Base-by-base conservation (phyloP, 192 early-diverging fungal species). In the Gamsiella multidivaricata region DNA sequence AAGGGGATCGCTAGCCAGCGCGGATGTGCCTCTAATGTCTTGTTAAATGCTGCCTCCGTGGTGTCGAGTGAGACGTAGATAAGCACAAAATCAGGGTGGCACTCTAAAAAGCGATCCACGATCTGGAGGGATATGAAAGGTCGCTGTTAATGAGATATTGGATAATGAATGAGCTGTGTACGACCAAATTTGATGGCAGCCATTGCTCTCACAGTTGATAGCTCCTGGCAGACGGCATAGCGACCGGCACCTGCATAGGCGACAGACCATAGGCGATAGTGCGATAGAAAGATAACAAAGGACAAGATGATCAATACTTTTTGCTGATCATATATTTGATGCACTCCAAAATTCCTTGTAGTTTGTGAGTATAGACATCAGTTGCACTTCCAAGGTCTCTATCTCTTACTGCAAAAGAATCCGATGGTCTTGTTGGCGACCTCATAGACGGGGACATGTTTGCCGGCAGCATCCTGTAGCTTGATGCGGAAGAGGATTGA, bases 401-500 rank as follows among this genome's bases (percentile, higher is more conserved):
- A 9, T n/a, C 0, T 17, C 55, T 54, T 76, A 76, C 73, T 56
- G 59, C 73, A 76, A 32, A 76, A 36, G 36, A 76, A 76, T 4
- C 73, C 73, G 22, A 76, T 56, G 17, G 37, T 62, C 59, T 76
- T 76, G 45, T 63, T 68, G 59, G 73, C 73, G 23, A 76, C 73
- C 29, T 76, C 59, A 15, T 68, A 76, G 34, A 76, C 73, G 20
- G 73, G 73, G 11, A 76, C 65, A 61, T 68, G 57, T 15, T 76
- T 76, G 0, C 64, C 57, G 1, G n/a, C 31, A 23, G 73, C 64
- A 57, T 76, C 73, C 53, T 76, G 57, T 2, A 76, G 59, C 36
- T 76, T 67, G 36, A 76, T 76, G 37, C 37, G 36, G 65, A 76
- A 76, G 25, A 76, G 73, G 26, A 76, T 76, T 18, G 73, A 76